phyloP scores from a whole-genome alignment of 192 early-diverging fungal species.

The Backusella macrospora region DNA sequence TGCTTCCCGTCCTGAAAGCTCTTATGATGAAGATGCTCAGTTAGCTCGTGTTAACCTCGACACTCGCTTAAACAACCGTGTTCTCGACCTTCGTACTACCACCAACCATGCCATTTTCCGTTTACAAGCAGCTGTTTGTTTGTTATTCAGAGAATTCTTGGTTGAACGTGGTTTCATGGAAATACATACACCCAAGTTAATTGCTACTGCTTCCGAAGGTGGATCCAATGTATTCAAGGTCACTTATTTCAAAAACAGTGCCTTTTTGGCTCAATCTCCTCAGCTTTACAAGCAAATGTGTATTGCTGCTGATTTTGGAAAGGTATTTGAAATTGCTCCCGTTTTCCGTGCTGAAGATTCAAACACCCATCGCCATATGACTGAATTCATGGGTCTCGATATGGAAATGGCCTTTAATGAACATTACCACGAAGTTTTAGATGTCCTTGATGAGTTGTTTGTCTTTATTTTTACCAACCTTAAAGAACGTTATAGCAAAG shows the following conservation, averaged over 20 bases:
- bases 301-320: constrained; percentile 95
- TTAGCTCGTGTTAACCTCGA: constrained; percentile 81
- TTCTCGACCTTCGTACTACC: constrained; percentile 91
- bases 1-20: constrained; percentile 81
- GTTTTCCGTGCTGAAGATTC: constrained; percentile 99
- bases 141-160: constrained; percentile 95
- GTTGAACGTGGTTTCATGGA: constrained; percentile 82
- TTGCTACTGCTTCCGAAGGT: constrained; percentile 91
- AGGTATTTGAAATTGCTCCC: constrained; percentile 96
- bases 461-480: constrained; percentile 90
- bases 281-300: constrained; percentile 99
- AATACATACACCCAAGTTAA: constrained; percentile 98
- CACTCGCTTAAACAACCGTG: constrained; percentile 94
- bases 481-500: constrained; percentile 76
- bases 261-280: constrained; percentile 96
- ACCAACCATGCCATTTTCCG: constrained; percentile 98
- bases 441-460: constrained; percentile 92
- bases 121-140: constrained; percentile 91
- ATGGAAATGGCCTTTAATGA: constrained; percentile 99
- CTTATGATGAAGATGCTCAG: constrained; percentile 71
- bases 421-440: constrained; percentile 98
- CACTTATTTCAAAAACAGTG: constrained; percentile 92
- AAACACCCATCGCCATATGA: constrained; percentile 98
- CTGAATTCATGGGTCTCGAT: constrained; percentile 98
- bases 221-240: constrained; percentile 98